Base-by-base conservation (phyloP, 2,329 filamentous ascomycete species). In the Fusarium torulosum region DNA sequence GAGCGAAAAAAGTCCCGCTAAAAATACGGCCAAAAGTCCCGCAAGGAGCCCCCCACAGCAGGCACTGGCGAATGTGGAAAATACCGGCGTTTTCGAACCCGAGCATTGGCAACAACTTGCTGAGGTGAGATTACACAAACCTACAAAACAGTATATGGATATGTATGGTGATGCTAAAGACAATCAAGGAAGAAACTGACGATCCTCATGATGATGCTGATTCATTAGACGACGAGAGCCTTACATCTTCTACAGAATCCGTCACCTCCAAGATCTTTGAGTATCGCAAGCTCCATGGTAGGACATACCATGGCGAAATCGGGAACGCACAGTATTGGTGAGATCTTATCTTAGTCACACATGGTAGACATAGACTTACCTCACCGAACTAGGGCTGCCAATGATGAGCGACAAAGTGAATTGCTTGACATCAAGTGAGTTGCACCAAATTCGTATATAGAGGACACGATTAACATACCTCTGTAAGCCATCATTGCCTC, bases 241-340 rank as follows among this genome's bases (percentile, higher is more conserved):
- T 61, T 3, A 14, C 42, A 2, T 53, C 47, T 14, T 61, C 58
- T 1, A 61, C 58, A 17, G 58, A 60, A 17, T 61, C 58, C 3
- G 27, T 61, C 1, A 42, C 35, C 3, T 61, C 58, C 11, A 61
- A 56, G 15, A 61, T 61, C 6, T 61, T 54, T 6, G 58, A 61
- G 20, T 61, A 61, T 8, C 58, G 58, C 17, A 61, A 61, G n/a
- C 35, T 61, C 3, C 58, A 61, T 25, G 58, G 58, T 4, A 53
- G 58, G 7, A 61, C 58, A 3, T 61, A 61, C n/a, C 58, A 61
- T 54, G 35, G 46, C 0, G 58, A 61, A 3, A 61, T 61, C 10
- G 58, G 58, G 0, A 61, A 20, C n/a, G 58, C 58, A 4, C 58
- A 61, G 15, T 61, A 61, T 17, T 61, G 58, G 58, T 61, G n/a